phyloP scores from a whole-genome alignment of 2,329 filamentous ascomycete species.

The Claviceps sp. region DNA sequence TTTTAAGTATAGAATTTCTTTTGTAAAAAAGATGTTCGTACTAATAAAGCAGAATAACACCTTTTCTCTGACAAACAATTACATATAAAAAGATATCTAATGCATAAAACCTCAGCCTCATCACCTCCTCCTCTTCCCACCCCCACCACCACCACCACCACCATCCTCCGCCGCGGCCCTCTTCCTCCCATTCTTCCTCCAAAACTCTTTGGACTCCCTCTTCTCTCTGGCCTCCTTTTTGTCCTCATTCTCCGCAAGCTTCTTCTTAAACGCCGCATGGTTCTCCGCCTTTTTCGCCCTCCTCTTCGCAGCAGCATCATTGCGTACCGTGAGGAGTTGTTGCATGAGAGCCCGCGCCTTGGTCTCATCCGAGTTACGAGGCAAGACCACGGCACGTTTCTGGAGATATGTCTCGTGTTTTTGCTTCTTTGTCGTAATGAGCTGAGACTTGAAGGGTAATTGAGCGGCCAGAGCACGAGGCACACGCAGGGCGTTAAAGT shows the following conservation, averaged over 20 bases:
- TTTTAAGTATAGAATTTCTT: too few relatives aligned
- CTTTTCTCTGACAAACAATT: too few relatives aligned
- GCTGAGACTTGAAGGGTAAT: conserved; percentile 87
- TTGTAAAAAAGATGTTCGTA: too few relatives aligned
- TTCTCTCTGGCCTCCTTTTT: conserved; percentile 80
- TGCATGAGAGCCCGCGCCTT: conserved; percentile 80
- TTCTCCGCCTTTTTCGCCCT: conserved; percentile 79
- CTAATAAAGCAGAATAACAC: too few relatives aligned
- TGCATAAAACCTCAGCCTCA: not conserved
- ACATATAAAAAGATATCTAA: not conserved
- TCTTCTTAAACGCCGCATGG: conserved; percentile 65
- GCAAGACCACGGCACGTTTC: conserved; percentile 81
- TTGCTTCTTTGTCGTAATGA: conserved; percentile 67
- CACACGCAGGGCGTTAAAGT: conserved; percentile 70
- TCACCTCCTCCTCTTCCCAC: conserved; percentile 19
- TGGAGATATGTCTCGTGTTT: conserved; percentile 78
- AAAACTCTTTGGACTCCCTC: conserved; percentile 84
- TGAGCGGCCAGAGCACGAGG: conserved; percentile 67
- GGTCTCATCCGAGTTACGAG: conserved; percentile 74
- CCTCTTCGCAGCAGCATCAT: conserved; percentile 79
- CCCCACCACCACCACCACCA: conserved; percentile 20
- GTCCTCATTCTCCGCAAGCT: conserved; percentile 69
- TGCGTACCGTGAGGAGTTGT: conserved; percentile 79
- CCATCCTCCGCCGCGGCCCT: conserved; percentile 31
- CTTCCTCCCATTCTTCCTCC: conserved; percentile 77